Base-by-base conservation (phyloP, 2,329 filamentous ascomycete species). In the Aspergillus pseudotamarii region DNA sequence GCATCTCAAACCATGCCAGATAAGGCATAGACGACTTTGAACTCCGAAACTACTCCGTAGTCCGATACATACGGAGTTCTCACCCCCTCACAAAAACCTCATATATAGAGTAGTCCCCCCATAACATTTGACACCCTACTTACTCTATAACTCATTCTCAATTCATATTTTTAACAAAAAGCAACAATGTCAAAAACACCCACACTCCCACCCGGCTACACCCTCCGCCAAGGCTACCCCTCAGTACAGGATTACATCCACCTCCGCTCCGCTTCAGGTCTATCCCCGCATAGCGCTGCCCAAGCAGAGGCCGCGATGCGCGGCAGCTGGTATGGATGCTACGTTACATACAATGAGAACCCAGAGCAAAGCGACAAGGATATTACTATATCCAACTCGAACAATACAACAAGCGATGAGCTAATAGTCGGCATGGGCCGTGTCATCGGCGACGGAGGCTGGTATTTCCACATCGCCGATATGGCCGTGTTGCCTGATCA, bases 401-500 rank as follows among this genome's bases (percentile, higher is more conserved):
- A 38, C 3, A 10, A 50, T 9, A 48, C 43, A 12, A n/a, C 28
- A 4, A 38, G 10, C 48, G 12, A 55, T 14, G 58, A 55, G 5
- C 12, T 26, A 0, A 36, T 38, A 0, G 76, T 85, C 6, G 83
- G 75, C 0, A 85, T 85, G 83, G 83, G 83, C 56, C 79, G 84
- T 23, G 74, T 85, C 30, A 74, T 85, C 61, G 81, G 82, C 14
- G 84, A 86, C 64, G 83, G 83, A 8, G 80, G 80, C 6, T 82
- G 83, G 75, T 85, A 85, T 66, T 83, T 85, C 58, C 73, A 80
- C 50, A 76, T 86, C 57, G 79, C 79, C 23, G 83, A 86, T 67
- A 82, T 86, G 72, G 81, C 80, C 2, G 80, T 84, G n/a, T 73
- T 83, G 53, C 81, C 82, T 6, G 76, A 73, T 9, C 83, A 86